phyloP scores from a whole-genome alignment of 768 basidiomycete genomes.

The Stropharia rugosoannulata region DNA sequence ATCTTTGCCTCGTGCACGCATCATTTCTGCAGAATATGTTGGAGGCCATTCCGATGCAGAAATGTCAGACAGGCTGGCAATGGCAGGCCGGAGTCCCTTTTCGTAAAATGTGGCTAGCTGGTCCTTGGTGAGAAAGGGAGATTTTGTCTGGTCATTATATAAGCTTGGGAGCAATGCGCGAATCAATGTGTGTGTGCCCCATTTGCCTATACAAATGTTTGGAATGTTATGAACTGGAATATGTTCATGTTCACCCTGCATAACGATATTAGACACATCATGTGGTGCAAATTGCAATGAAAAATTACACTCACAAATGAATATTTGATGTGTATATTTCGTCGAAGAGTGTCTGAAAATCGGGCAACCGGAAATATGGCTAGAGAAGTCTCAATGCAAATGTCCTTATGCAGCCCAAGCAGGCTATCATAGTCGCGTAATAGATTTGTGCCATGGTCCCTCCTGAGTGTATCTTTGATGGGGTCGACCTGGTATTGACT shows the following conservation, averaged over 20 bases:
- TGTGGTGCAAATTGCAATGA: too few species aligned
- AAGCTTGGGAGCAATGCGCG: constrained; percentile 26
- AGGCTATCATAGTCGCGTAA: constrained; percentile 23
- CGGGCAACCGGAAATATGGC: constrained; percentile 14
- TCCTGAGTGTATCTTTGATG: constrained; percentile 4
- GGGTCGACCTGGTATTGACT: constrained; percentile 16
- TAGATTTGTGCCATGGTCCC: background rate
- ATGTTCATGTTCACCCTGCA: constrained; percentile 3
- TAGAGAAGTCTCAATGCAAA: constrained; percentile 4
- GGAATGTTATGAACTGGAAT: constrained; percentile 24
- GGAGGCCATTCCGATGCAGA: constrained; percentile 24
- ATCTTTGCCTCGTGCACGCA: constrained; percentile 13
- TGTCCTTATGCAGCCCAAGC: constrained; percentile 16
- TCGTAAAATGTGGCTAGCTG: constrained; percentile 20
- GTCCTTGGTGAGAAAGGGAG: constrained; percentile 4
- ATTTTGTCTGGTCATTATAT: constrained; percentile 6
- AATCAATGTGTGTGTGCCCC: constrained; percentile 14
- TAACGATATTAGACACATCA: background rate
- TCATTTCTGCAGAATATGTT: constrained; percentile 16
- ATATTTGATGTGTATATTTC: constrained; percentile 18
- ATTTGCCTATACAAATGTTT: constrained; percentile 25
- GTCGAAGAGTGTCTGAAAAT: constrained; percentile 13
- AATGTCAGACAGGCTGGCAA: constrained; percentile 3
- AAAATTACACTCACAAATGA: constrained; percentile 3
- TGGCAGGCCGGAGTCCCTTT: constrained; percentile 22